Evolutionary conservation across 768 basidiomycete genomes (phyloP).

Genomic region (Lactarius hengduanensis): DNA sequence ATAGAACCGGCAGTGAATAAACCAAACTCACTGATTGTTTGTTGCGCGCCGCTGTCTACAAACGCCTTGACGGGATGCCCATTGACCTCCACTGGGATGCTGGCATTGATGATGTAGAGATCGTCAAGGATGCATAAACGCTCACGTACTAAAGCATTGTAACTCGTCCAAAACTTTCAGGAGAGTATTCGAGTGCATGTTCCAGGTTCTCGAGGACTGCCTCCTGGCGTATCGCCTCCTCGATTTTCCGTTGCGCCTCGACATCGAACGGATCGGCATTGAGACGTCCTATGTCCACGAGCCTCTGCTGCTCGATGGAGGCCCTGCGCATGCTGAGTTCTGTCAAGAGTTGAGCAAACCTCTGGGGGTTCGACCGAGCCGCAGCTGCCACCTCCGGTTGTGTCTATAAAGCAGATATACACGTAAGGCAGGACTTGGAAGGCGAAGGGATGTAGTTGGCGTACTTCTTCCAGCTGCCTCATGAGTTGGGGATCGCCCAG

Average conservation of each 20-base stretch:
- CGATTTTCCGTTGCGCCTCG: slow-evolving; percentile 90
- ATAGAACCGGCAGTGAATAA: slow-evolving; percentile 7
- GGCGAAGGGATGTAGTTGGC: background rate
- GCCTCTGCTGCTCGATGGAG: slow-evolving; percentile 50
- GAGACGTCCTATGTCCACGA: slow-evolving; percentile 61
- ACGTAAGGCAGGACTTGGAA: background rate
- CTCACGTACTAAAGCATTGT: slow-evolving; percentile 90
- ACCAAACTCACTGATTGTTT: slow-evolving; percentile 79
- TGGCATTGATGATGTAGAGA: slow-evolving; percentile 34
- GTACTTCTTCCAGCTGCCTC: slow-evolving; percentile 58
- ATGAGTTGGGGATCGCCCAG: slow-evolving; percentile 82
- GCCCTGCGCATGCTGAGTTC: slow-evolving; percentile 57
- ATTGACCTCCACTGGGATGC: slow-evolving; percentile 92
- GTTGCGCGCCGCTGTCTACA: slow-evolving; percentile 97
- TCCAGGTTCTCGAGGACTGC: slow-evolving; percentile 90
- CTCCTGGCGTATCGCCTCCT: slow-evolving; percentile 88
- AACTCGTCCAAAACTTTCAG: slow-evolving; percentile 91
- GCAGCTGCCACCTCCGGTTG: slow-evolving; percentile 84
- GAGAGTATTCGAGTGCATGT: slow-evolving; percentile 91
- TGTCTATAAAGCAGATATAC: slow-evolving; percentile 41
- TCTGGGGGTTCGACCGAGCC: slow-evolving; percentile 60
- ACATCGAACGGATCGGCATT: slow-evolving; percentile 90
- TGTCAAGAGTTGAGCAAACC: slow-evolving; percentile 72
- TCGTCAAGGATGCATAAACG: slow-evolving; percentile 3
- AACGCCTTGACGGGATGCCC: slow-evolving; percentile 90